A percentile compares a stretch with the other conserved stretches of the same genome.
phyloP scores from a whole-genome alignment of 2,329 filamentous ascomycete species.

The Cercospora nicotianae region DNA sequence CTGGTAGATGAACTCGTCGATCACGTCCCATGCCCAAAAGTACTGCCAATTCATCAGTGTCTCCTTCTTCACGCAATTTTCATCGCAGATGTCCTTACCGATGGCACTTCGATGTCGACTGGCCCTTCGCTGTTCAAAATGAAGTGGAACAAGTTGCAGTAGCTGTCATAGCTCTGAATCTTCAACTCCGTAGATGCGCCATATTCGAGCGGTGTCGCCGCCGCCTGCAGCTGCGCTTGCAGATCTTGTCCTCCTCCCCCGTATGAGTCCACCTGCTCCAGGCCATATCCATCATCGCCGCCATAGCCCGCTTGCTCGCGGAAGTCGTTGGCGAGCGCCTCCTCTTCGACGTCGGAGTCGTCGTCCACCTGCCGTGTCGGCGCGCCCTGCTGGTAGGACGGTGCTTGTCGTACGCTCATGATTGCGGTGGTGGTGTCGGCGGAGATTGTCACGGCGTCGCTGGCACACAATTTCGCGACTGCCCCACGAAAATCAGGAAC shows the following conservation, averaged over 20 bases:
- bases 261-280: slow-evolving; percentile 65
- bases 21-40: slow-evolving; percentile 99
- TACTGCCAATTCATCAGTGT: slow-evolving; percentile 59
- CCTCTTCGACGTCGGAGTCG: slow-evolving; percentile 93
- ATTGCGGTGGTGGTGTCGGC: slow-evolving; percentile 20
- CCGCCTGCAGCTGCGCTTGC: slow-evolving; percentile 84
- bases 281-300: slow-evolving; percentile 66
- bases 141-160: slow-evolving; percentile 99
- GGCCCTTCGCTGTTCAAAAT: slow-evolving; percentile 99
- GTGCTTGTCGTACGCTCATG: slow-evolving; percentile 44
- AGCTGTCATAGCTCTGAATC: slow-evolving; percentile 98
- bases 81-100: slow-evolving; percentile 62
- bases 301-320: slow-evolving; percentile 89
- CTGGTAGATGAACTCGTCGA: slow-evolving; percentile 99
- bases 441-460: slow-evolving; percentile 1
- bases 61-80: slow-evolving; percentile 4
- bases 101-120: slow-evolving; percentile 93
- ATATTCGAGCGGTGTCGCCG: slow-evolving; percentile 93
- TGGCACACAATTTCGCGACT: slow-evolving; percentile 18
- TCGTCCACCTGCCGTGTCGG: slow-evolving; percentile 37
- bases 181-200: slow-evolving; percentile 94
- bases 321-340: slow-evolving; percentile 93
- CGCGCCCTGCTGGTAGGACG: slow-evolving; percentile 44
- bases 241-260: slow-evolving; percentile 83
- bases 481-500: slow-evolving; percentile 11